phyloP scores from a whole-genome alignment of 2,329 filamentous ascomycete species.

The Fusarium brevicatenulatum region DNA sequence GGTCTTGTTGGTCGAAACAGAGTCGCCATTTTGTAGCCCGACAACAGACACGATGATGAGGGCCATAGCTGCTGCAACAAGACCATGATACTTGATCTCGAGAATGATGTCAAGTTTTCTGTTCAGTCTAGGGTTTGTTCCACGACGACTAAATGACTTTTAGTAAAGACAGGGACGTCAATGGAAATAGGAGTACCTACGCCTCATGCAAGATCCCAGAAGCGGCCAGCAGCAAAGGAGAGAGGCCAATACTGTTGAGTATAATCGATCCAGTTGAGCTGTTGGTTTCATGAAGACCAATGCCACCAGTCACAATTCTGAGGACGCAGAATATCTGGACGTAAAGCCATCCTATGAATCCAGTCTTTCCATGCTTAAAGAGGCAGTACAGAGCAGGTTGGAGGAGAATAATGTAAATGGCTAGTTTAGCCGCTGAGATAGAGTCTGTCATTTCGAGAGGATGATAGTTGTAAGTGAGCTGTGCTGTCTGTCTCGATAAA shows the following conservation, averaged over 20 bases:
- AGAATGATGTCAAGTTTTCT: conserved; percentile 12
- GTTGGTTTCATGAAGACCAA: neutral
- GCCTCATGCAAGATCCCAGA: conserved; percentile 20
- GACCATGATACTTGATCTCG: conserved; percentile 10
- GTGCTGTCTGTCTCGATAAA: neutral
- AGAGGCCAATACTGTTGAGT: conserved; percentile 14
- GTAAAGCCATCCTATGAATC: conserved; percentile 10
- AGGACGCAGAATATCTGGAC: conserved; percentile 16
- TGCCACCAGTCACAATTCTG: conserved; percentile 2
- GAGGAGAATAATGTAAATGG: conserved; percentile 5
- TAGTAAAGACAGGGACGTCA: neutral
- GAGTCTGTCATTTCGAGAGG: conserved; percentile 9
- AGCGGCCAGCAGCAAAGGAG: conserved; percentile 1
- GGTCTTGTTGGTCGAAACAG: conserved; percentile 1
- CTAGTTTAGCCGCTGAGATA: neutral
- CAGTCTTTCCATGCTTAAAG: conserved; percentile 20
- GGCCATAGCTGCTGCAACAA: conserved; percentile 6
- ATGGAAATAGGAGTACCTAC: neutral
- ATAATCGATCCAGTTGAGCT: conserved; percentile 3
- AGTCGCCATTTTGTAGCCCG: neutral
- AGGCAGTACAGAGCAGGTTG: conserved; percentile 16
- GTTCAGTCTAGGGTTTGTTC: conserved; percentile 9
- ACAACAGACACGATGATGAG: conserved; percentile 8
- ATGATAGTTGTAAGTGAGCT: neutral
- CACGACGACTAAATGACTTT: neutral